Base-by-base conservation (phyloP, 352 stramenopile genomes). In the Saprolegnia parasitica region DNA sequence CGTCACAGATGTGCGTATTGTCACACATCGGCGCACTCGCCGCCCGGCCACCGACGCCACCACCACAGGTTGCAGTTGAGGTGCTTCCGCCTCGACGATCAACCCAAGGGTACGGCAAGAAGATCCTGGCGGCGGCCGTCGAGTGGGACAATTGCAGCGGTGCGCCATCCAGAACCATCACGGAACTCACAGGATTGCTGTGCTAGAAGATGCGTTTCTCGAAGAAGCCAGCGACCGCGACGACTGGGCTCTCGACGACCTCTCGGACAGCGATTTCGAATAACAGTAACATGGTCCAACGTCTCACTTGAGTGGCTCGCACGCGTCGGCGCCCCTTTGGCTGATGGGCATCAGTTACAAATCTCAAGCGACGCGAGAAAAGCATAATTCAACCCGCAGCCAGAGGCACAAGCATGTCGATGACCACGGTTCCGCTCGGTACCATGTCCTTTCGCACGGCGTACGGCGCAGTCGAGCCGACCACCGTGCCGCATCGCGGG, bases 181-280 rank as follows among this genome's bases (percentile, higher is more conserved):
- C n/a, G n/a, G n/a, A n/a, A n/a, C n/a, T n/a, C n/a, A n/a, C n/a
- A n/a, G n/a, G n/a, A n/a, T n/a, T n/a, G n/a, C n/a, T n/a, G n/a
- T n/a, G n/a, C n/a, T 70, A 70, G 63, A 70, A 23, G 4, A 70
- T 15, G 32, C 46, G 13, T 70, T 70, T 29, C 18, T 61, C 18
- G 46, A 42, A 3, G 46, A 54, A 23, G 32, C 49, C 21, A 70
- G 63, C 29, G 50, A 70, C 26, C 29, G 16, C n/a, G 54, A 61
- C 46, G 29, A 62, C 13, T 70, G 63, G 63, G 39, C 13, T 0
- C 61, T 70, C 32, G 63, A 70, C 11, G 50, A 60, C 20, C 29
- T 58, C 10, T 70, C 63, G n/a, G 63, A 70, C 39, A 70, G 63
- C 23, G 63, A 70, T 45, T 70, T 70, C 61, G 63, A 70, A 6